Evolutionary conservation across 169 alveolate genomes (phyloP), one percentile per base, ranked within the genome.

Genomic region (Plasmodium falciparum): DNA sequence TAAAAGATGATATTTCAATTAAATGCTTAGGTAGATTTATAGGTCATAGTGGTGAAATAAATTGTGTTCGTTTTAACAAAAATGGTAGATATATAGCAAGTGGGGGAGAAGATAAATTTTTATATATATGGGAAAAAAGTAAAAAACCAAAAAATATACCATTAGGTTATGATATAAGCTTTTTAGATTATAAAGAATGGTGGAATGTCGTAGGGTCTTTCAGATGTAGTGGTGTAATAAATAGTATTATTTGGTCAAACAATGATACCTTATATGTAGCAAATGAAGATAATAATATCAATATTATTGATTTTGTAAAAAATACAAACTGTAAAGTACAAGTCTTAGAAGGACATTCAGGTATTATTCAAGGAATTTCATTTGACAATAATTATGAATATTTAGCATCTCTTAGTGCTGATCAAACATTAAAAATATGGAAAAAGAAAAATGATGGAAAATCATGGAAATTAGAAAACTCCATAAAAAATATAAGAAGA

Each of bases 11-110:
- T 78, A 92, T 95, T 65, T 95, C 96, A 66, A 94, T 93, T 62
- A 93, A 93, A 52, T 94, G 96, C 47, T 78, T 96, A 88, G 93
- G 95, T 47, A 88, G 98, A 13, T 92, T 96, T 47, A 88, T 96
- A 2, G 98, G 98, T 6, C 98, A 96, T 80, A 96, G 93, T 70
- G 96, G 96, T 24, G 98, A 96, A 74, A 97, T 96, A 61, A 96
- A 96, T 73, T 94, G 97, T 70, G 97, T 96, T 20, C 86, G 98
- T 45, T 96, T 97, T 96, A 89, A 93, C 39, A 94, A 96, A 69
- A 91, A 88, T 73, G 98, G 98, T 17, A 88, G 90, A 49, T 70
- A 94, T 26, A 78, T 96, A 56, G 98, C 98, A 3, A 93, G 98
- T 4, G 98, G 98, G 4, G 98, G 98, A 20, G 97, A 93, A 73